Percentiles rank a stretch among this genome's conserved stretches.
These are phyloP conservation scores for Penicillium subrubescens DNA, from an alignment of 495 filamentous ascomycete species.

Conservation along the genomic window DNA sequence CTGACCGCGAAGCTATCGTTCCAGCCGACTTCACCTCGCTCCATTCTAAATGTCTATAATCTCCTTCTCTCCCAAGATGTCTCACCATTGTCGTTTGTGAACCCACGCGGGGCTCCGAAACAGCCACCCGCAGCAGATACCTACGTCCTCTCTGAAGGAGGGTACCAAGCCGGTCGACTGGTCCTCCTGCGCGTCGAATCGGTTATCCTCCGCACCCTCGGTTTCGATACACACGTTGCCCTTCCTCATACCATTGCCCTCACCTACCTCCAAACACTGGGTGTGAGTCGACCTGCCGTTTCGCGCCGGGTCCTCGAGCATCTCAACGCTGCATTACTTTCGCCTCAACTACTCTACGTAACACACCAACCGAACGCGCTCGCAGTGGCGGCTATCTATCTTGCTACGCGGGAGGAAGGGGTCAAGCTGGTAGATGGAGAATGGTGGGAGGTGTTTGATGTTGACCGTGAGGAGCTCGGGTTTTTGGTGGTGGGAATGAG, in stretches of 20 bases:
- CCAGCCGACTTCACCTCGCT: slow-evolving; percentile 72
- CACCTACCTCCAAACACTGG: slow-evolving; percentile 90
- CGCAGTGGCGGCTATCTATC: slow-evolving; percentile 87
- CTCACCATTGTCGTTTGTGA: slow-evolving; percentile 60
- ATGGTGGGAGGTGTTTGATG: slow-evolving; percentile 99
- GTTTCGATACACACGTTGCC: slow-evolving; percentile 81
- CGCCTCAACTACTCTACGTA: slow-evolving; percentile 85
- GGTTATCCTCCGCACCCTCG: slow-evolving; percentile 70
- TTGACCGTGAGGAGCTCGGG: slow-evolving; percentile 92
- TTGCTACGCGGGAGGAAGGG: slow-evolving; percentile 76
- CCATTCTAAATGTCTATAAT: slow-evolving; percentile 78
- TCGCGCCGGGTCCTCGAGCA: slow-evolving; percentile 68
- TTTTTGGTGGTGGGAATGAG: slow-evolving; percentile 87
- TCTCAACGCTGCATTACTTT: slow-evolving; percentile 80
- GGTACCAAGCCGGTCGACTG: slow-evolving; percentile 63
- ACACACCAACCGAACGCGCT: slow-evolving; percentile 87
- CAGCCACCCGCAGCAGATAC: slow-evolving; percentile 51
- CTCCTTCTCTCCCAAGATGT: slow-evolving; percentile 69
- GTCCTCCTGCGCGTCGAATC: slow-evolving; percentile 71
- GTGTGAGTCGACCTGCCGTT: slow-evolving; percentile 53
- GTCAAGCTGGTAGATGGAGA: slow-evolving; percentile 76
- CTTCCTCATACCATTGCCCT: slow-evolving; percentile 86
- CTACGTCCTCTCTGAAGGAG: slow-evolving; percentile 74
- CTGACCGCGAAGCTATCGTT: slow-evolving; percentile 83
- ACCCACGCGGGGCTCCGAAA: slow-evolving; percentile 31